Percentiles rank a stretch among this genome's conserved stretches.
phyloP scores from a whole-genome alignment of 257 asterid genomes.

The Solanum pimpinellifolium region DNA sequence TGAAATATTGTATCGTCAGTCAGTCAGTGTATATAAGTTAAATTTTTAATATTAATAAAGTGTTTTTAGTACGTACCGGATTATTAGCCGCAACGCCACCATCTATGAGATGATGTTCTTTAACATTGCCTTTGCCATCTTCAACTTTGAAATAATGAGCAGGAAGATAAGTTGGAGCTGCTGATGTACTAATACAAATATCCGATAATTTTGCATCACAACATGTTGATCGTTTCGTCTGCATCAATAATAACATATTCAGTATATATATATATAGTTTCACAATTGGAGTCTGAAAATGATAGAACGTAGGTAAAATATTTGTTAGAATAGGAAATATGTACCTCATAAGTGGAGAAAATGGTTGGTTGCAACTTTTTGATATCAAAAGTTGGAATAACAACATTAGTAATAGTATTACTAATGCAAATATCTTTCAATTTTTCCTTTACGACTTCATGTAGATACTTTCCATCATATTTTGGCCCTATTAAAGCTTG shows the following conservation, averaged over 20 bases:
- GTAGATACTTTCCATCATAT: constrained; percentile 35
- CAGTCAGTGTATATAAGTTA: background rate
- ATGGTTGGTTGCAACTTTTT: constrained; percentile 29
- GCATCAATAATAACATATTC: background rate
- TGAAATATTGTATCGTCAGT: background rate
- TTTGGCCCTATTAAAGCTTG: constrained; percentile 16
- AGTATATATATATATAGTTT: background rate
- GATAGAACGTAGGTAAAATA: too few relatives aligned
- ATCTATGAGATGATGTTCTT: constrained; percentile 35
- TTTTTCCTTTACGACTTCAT: constrained; percentile 14
- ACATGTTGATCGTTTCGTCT: background rate
- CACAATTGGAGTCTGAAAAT: background rate
- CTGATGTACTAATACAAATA: constrained; percentile 37
- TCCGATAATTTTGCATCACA: constrained; percentile 30
- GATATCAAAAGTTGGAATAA: constrained; percentile 47
- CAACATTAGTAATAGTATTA: constrained; percentile 32
- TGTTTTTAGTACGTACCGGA: constrained; percentile 28
- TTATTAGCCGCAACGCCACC: constrained; percentile 55
- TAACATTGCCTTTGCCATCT: constrained; percentile 8
- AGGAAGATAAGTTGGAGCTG: constrained; percentile 52
- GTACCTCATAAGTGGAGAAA: constrained; percentile 40
- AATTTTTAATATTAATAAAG: background rate
- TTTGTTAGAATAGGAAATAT: background rate
- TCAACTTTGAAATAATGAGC: constrained; percentile 26
- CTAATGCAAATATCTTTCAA: constrained; percentile 20